phyloP scores from a whole-genome alignment of 331 rosid species.

The Prunus yedoensis region DNA sequence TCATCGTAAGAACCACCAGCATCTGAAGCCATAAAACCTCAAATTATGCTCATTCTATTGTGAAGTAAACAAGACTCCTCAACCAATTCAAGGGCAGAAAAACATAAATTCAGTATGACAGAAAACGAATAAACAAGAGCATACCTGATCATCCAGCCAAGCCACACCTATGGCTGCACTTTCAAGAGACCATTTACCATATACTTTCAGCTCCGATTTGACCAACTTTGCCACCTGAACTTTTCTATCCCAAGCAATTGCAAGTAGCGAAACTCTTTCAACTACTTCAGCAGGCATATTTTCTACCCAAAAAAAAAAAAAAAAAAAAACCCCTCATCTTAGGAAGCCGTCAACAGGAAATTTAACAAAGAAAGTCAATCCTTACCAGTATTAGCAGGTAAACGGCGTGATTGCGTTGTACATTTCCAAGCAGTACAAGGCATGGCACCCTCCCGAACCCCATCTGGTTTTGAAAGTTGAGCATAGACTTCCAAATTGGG shows the following conservation, averaged over 20 bases:
- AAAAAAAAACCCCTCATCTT: conserved; percentile 19
- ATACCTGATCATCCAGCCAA: conserved; percentile 96
- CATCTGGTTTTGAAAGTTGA: conserved; percentile 80
- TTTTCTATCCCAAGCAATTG: conserved; percentile 94
- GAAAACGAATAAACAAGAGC: neutral
- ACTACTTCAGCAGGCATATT: conserved; percentile 49
- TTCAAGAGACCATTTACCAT: conserved; percentile 88
- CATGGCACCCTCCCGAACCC: conserved; percentile 93
- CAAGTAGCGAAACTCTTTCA: conserved; percentile 87
- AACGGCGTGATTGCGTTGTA: conserved; percentile 33
- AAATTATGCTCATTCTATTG: conserved; percentile 21
- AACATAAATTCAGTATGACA: neutral
- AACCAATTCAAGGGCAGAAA: neutral
- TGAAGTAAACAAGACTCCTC: neutral
- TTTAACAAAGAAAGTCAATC: conserved; percentile 25
- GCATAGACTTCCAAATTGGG: conserved; percentile 75
- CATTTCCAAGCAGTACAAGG: conserved; percentile 98
- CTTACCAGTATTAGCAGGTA: conserved; percentile 12
- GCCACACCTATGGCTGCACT: conserved; percentile 88
- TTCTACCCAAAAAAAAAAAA: conserved; percentile 38
- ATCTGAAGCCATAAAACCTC: conserved; percentile 56
- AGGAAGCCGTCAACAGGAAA: conserved; percentile 32
- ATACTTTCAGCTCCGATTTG: conserved; percentile 75
- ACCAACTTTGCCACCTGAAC: conserved; percentile 93
- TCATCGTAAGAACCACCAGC: conserved; percentile 78